Conservation (phyloP, 2,329 filamentous ascomycete genomes). For the Ascocoryne sarcoides region DNA sequence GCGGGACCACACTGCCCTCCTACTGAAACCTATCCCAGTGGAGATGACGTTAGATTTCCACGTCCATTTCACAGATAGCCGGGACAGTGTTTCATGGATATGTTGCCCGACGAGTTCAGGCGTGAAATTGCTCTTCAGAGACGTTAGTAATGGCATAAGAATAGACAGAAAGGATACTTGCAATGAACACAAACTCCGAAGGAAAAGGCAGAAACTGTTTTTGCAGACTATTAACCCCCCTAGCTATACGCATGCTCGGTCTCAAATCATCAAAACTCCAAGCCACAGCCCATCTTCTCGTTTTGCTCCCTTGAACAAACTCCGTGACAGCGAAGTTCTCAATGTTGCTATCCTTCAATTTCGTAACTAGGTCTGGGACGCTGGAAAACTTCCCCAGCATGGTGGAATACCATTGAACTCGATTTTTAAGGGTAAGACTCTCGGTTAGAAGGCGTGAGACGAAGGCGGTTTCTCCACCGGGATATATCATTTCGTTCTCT, state of each 20-base stretch:
- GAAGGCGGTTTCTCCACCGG: conserved; percentile 71
- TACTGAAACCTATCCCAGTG: conserved; percentile 23
- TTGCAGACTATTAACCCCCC: conserved; percentile 30
- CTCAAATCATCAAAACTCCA: conserved; percentile 73
- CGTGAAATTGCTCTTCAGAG: no score
- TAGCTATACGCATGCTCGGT: conserved; percentile 42
- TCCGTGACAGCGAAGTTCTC: conserved; percentile 76
- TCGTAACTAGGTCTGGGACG: conserved; percentile 52
- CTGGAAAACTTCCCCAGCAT: conserved; percentile 81
- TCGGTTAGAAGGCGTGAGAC: conserved; percentile 62
- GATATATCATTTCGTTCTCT: conserved; percentile 74
- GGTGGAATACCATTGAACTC: conserved; percentile 78
- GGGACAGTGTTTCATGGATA: conserved; percentile 24
- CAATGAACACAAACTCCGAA: conserved; percentile 35
- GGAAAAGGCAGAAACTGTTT: conserved; percentile 45
- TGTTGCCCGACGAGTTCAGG: no score
- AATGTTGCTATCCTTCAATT: conserved; percentile 48
- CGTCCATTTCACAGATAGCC: conserved; percentile 24
- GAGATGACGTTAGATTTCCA: conserved; percentile 19
- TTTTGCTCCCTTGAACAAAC: conserved; percentile 69
- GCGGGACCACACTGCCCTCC: conserved; percentile 28
- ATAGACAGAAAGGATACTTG: no score
- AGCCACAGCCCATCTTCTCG: conserved; percentile 75
- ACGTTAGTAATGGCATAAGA: no score
- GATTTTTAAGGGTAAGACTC: conserved; percentile 48